Evolutionary conservation across 2,329 filamentous ascomycete species (phyloP), one percentile per base, ranked within the genome.

Genomic region (Fusarium neocosmosporiellum): DNA sequence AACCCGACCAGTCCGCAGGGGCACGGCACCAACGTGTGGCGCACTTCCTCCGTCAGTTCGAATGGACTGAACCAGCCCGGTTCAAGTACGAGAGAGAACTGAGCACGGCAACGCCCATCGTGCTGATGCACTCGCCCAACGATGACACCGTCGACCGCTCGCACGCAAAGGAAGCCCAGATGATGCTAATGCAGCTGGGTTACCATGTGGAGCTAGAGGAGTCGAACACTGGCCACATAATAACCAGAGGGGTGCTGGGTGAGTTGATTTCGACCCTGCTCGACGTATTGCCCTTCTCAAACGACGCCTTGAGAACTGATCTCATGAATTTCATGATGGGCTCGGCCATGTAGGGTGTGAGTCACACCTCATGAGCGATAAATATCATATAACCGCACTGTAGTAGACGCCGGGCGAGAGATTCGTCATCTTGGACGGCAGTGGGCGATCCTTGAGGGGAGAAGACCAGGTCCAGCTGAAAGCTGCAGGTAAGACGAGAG

Each of bases 51-150:
- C 54, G 55, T 8, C n/a, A 22, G 18, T 65, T 65, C 13, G 20
- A 58, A 27, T 58, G 41, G 39, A 13, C 18, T 22, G 10, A 39
- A 18, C 4, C 18, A 10, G 22, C 43, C 8, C 33, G 20, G 10
- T 18, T 11, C 4, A 27, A 18, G n/a, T 50, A 24, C 16, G 34
- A 54, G 34, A 16, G 14, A 10, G 20, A 36, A 7, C 43, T 48
- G 7, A 33, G 36, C 20, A 41, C 57, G 48, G 16, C 31, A 11
- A 66, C 66, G 33, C 66, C 62, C n/a, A 50, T 65, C 18, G 5
- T 68, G 20, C 39, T 68, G 16, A 20, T 62, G 11, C 55, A 65
- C 48, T 53, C 62, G 29, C 11, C 7, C 9, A 14, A 53, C 39
- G 66, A 66, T 14, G 9, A 11, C 3, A 3, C 2, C 39, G 39